Evolutionary conservation across 2,329 filamentous ascomycete genomes (phyloP).

Genomic region (Amphichorda felina): DNA sequence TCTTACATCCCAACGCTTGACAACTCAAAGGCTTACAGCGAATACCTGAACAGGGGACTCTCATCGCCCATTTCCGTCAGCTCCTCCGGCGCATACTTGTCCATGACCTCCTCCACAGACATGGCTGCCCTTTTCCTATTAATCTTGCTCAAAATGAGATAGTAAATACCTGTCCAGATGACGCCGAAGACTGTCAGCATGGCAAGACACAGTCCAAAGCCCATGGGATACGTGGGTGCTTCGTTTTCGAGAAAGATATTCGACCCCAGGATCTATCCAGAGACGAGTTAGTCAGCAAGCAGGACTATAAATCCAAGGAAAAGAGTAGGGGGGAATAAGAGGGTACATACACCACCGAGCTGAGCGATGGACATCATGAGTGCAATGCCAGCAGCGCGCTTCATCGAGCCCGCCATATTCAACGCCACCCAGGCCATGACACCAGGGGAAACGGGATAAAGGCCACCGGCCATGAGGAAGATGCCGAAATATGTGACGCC

Average conservation of each 20-base stretch:
- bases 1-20: neutral
- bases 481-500: slow-evolving; percentile 1
- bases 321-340: too few relatives aligned
- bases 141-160: neutral
- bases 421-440: slow-evolving; percentile 1
- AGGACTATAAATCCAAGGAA: neutral
- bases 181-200: neutral
- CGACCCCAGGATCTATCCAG: neutral
- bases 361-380: slow-evolving; percentile 1
- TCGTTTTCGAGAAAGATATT: slow-evolving; percentile 1
- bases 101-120: neutral
- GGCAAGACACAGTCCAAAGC: neutral
- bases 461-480: slow-evolving; percentile 2
- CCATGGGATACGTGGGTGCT: neutral
- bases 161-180: slow-evolving; percentile 1
- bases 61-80: slow-evolving; percentile 2
- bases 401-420: slow-evolving; percentile 1
- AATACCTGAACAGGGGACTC: slow-evolving; percentile 1
- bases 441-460: slow-evolving; percentile 1
- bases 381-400: slow-evolving; percentile 1
- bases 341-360: neutral
- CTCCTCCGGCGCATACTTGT: neutral
- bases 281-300: neutral
- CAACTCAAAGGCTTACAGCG: neutral
- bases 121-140: neutral